Conservation (phyloP, 441 rosid species). For the Euphorbia celastroides region DNA sequence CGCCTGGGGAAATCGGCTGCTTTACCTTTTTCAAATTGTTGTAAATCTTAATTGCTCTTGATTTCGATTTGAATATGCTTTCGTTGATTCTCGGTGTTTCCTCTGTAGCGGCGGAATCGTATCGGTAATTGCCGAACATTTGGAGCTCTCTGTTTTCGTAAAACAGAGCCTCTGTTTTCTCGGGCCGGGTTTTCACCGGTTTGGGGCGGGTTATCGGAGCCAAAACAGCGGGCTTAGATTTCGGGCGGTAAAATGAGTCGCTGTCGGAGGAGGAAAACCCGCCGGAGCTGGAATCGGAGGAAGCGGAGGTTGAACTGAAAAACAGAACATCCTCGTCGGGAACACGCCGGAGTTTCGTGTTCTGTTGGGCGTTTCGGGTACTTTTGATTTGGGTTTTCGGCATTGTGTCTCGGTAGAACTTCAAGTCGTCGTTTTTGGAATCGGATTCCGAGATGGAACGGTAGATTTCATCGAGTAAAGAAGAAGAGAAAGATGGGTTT, state of each 20-base stretch:
- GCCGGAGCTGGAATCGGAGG: constrained; percentile 67
- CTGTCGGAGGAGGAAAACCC: constrained; percentile 75
- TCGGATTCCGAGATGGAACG: constrained; percentile 57
- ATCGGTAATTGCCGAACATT: constrained; percentile 30
- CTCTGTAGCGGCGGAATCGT: constrained; percentile 25
- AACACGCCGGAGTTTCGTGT: constrained; percentile 25
- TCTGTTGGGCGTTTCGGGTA: constrained; percentile 17
- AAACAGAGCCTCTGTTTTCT: constrained; percentile 35
- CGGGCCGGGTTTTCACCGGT: constrained; percentile 39
- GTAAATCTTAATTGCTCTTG: constrained; percentile 55
- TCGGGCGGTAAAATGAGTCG: constrained; percentile 42
- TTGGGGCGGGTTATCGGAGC: constrained; percentile 40
- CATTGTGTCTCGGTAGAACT: constrained; percentile 35
- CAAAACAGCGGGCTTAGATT: constrained; percentile 30
- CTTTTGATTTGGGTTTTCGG: too few species aligned
- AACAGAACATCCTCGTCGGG: constrained; percentile 34
- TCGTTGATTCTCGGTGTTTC: constrained; percentile 34
- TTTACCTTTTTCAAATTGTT: constrained; percentile 57
- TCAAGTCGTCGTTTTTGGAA: constrained; percentile 30
- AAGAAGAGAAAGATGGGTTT: constrained; percentile 83
- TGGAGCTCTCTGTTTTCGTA: constrained; percentile 41
- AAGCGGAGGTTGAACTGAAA: constrained; percentile 54
- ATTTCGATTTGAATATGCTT: constrained; percentile 38
- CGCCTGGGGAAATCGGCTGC: constrained; percentile 87
- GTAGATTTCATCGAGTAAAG: constrained; percentile 83